Conservation (phyloP, 345 rosid genomes). For the Boechera divaricarpa region DNA sequence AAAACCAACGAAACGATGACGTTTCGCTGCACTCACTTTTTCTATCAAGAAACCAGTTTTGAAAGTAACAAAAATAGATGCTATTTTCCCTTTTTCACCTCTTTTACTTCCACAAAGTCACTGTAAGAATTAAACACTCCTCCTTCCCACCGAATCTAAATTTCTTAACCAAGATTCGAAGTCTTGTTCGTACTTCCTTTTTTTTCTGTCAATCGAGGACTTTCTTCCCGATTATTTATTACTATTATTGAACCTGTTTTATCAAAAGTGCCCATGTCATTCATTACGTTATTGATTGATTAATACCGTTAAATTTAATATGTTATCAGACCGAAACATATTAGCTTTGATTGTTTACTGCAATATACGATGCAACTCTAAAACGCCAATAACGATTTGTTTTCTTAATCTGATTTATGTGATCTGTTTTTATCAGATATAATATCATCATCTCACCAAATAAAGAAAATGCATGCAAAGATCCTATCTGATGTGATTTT, state of each 20-base stretch:
- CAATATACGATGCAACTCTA: not conserved
- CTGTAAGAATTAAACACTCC: constrained; percentile 37
- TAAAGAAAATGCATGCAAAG: not conserved
- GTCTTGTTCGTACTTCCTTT: constrained; percentile 32
- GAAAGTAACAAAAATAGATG: constrained; percentile 34
- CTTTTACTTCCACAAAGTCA: constrained; percentile 35
- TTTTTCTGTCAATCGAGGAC: constrained; percentile 4
- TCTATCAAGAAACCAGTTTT: constrained; percentile 30
- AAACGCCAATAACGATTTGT: not conserved
- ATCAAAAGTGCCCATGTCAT: constrained; percentile 26
- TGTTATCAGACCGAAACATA: not conserved
- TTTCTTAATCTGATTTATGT: not conserved
- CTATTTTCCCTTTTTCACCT: constrained; percentile 33
- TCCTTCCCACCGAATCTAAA: constrained; percentile 31
- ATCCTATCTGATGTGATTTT: constrained; percentile 5
- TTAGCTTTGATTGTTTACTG: not conserved
- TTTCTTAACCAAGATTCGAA: constrained; percentile 46
- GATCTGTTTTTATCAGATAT: not conserved
- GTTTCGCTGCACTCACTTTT: constrained; percentile 39
- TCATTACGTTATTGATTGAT: constrained; percentile 25
- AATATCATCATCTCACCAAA: not conserved
- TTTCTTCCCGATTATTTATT: not conserved
- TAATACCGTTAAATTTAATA: constrained; percentile 24
- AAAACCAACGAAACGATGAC: constrained; percentile 39
- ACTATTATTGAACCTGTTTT: constrained; percentile 17